Conservation (phyloP, 164 flowering plant species). For the Akebia trifoliata region DNA sequence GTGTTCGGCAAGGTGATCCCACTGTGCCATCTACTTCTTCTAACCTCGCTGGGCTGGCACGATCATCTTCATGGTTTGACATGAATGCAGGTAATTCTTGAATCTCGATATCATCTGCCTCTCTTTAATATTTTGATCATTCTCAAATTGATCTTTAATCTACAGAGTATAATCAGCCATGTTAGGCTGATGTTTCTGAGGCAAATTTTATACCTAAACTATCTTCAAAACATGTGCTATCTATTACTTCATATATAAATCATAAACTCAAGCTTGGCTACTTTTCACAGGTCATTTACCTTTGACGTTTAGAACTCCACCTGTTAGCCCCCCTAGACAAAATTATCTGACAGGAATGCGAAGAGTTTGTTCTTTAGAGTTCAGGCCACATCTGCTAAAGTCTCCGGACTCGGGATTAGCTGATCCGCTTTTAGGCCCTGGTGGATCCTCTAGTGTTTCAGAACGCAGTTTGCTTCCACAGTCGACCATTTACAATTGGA, state of each 20-base stretch:
- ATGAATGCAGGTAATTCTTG: slow-evolving; percentile 73
- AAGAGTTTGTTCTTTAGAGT: slow-evolving; percentile 87
- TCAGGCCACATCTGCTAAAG: slow-evolving; percentile 68
- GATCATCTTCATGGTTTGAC: slow-evolving; percentile 96
- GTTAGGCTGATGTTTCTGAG: too few species aligned
- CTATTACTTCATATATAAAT: not conserved
- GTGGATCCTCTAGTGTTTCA: slow-evolving; percentile 49
- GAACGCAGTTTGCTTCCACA: slow-evolving; percentile 94
- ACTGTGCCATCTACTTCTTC: too few species aligned
- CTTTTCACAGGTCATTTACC: slow-evolving; percentile 63
- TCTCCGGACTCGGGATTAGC: slow-evolving; percentile 94
- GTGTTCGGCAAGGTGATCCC: slow-evolving; percentile 49
- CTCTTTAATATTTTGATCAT: too few species aligned
- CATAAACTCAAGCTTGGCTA: not conserved
- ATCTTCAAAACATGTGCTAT: too few species aligned
- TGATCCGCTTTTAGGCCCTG: slow-evolving; percentile 71
- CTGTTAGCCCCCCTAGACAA: slow-evolving; percentile 92
- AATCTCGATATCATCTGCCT: too few species aligned
- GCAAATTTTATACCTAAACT: too few species aligned
- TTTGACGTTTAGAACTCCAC: slow-evolving; percentile 92
- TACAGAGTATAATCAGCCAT: too few species aligned
- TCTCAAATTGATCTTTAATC: too few species aligned
- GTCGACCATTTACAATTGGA: slow-evolving; percentile 87
- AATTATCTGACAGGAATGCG: slow-evolving; percentile 71
- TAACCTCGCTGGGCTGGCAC: slow-evolving; percentile 69